phyloP scores from a whole-genome alignment of 441 rosid genomes.

The Gossypium lobatum region DNA sequence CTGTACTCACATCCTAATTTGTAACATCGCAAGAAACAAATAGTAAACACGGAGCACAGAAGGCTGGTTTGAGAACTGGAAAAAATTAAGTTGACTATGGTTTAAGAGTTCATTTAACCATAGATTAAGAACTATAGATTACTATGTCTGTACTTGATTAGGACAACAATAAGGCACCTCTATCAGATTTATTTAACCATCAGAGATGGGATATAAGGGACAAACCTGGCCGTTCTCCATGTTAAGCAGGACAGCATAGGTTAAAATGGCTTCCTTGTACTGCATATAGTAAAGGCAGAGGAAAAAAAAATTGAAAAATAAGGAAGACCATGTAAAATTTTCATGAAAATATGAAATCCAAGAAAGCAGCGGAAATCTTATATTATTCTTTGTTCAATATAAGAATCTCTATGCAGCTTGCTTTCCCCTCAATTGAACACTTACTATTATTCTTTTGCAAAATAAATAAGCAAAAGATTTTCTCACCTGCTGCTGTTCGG shows the following conservation, averaged over 20 bases:
- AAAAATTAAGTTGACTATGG: neutral
- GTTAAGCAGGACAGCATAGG: constrained; percentile 78
- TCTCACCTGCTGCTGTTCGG: constrained; percentile 90
- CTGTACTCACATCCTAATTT: neutral
- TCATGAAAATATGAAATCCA: neutral
- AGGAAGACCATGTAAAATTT: neutral
- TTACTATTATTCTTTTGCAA: constrained; percentile 7
- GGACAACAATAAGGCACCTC: neutral
- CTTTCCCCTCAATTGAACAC: neutral
- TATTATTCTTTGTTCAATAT: neutral
- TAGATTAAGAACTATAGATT: neutral
- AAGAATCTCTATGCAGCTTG: neutral
- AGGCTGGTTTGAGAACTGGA: neutral
- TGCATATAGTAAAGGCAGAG: constrained; percentile 31
- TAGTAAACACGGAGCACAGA: neutral
- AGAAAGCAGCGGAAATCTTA: neutral
- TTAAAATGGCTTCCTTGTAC: constrained; percentile 92
- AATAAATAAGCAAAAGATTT: constrained; percentile 15
- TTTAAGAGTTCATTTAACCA: neutral
- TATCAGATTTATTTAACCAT: neutral
- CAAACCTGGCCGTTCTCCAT: constrained; percentile 63
- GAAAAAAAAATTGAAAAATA: neutral
- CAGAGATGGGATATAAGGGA: constrained; percentile 12
- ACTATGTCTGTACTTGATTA: neutral
- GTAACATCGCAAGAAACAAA: neutral